Percentiles rank a stretch among this genome's conserved stretches.
phyloP scores from a whole-genome alignment of 2,329 filamentous ascomycete genomes.

The Bimuria novae-zelandiae region DNA sequence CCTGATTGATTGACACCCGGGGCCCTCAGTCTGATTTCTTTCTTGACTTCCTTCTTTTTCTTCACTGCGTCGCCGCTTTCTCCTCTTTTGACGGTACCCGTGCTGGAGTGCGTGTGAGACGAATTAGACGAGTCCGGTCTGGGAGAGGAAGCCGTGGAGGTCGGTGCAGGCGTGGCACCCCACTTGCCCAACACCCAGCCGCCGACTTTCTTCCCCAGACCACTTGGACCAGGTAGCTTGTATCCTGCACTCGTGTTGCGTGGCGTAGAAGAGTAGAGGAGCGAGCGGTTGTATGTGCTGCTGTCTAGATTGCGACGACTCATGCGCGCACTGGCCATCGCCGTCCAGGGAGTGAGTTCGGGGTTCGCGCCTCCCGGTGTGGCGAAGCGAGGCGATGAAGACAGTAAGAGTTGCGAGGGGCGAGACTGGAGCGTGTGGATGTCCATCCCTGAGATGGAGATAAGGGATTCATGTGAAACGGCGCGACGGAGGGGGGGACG shows the following conservation, averaged over 20 bases:
- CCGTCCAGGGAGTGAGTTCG: slow-evolving; percentile 52
- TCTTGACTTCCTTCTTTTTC: slow-evolving; percentile 14
- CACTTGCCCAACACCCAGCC: slow-evolving; percentile 69
- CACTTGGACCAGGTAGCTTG: slow-evolving; percentile 31
- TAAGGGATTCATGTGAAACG: slow-evolving; percentile 83
- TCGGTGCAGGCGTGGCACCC: slow-evolving; percentile 56
- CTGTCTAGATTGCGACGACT: slow-evolving; percentile 55
- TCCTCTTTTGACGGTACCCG: slow-evolving; percentile 15
- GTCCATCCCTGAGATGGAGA: slow-evolving; percentile 86
- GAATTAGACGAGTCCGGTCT: slow-evolving; percentile 27
- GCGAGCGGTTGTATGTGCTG: slow-evolving; percentile 60
- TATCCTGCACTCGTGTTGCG: slow-evolving; percentile 30
- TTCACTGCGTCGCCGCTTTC: too few species aligned
- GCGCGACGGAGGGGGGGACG: slow-evolving; percentile 62
- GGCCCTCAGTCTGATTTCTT: slow-evolving; percentile 27
- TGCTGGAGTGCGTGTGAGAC: slow-evolving; percentile 27
- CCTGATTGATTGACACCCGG: slow-evolving; percentile 47
- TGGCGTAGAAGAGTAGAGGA: slow-evolving; percentile 40
- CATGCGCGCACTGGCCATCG: slow-evolving; percentile 56
- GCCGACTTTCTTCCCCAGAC: slow-evolving; percentile 60
- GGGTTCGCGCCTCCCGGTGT: slow-evolving; percentile 51
- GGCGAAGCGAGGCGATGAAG: slow-evolving; percentile 56
- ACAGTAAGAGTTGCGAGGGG: slow-evolving; percentile 72
- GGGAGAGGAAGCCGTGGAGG: slow-evolving; percentile 14
- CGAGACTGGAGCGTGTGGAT: slow-evolving; percentile 80